phyloP scores from a whole-genome alignment of 164 flowering plant genomes.

The Stephania cephalantha region DNA sequence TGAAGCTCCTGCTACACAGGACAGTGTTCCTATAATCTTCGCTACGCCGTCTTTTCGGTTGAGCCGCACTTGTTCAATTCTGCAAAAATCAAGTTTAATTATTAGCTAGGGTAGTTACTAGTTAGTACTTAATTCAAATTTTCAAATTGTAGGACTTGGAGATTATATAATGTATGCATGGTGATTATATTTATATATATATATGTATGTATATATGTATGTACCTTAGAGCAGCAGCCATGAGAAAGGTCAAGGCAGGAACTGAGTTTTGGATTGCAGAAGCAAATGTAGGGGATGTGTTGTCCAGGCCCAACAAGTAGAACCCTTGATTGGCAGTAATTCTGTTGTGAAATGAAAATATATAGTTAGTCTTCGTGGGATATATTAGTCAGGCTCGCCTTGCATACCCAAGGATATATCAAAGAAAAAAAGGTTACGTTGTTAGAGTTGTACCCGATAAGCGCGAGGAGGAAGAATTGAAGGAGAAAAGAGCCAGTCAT shows the following conservation, averaged over 20 bases:
- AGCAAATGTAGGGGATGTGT: slow-evolving; percentile 97
- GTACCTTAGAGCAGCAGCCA: slow-evolving; percentile 89
- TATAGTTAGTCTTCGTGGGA: background rate
- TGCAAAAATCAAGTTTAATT: slow-evolving; percentile 20
- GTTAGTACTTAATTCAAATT: no score
- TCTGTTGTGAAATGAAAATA: slow-evolving; percentile 31
- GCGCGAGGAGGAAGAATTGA: slow-evolving; percentile 88
- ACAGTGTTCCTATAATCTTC: slow-evolving; percentile 63
- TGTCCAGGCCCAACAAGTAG: slow-evolving; percentile 89
- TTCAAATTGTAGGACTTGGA: no score
- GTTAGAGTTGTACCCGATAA: slow-evolving; percentile 59
- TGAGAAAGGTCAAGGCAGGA: slow-evolving; percentile 96
- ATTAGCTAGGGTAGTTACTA: no score
- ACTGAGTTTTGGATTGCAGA: slow-evolving; percentile 98
- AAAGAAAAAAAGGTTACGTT: background rate
- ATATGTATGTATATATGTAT: no score
- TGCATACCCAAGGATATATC: no score
- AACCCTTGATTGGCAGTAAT: slow-evolving; percentile 98
- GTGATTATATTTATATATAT: no score
- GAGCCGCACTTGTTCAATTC: slow-evolving; percentile 77
- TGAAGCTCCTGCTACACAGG: slow-evolving; percentile 84
- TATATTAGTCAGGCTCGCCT: no score
- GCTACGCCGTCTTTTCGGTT: slow-evolving; percentile 77
- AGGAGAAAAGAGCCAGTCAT: slow-evolving; percentile 54
- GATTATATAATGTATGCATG: no score